These are phyloP conservation scores for Oryza brachyantha DNA, from an alignment of 176 grass and related monocot genomes.

Conservation along the genomic window DNA sequence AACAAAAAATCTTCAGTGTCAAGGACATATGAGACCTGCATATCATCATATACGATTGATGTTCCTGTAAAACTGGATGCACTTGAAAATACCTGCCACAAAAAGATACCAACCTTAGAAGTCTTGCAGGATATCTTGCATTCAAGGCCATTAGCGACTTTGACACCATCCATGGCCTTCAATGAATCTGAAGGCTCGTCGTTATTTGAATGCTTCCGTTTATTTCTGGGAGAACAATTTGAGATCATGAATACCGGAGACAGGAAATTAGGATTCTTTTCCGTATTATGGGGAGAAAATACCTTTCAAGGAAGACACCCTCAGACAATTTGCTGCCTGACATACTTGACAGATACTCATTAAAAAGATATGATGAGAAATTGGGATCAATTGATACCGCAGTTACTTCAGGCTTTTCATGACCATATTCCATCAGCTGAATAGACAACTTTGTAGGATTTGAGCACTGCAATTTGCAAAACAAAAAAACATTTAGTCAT, in stretches of 20 bases:
- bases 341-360: slow-evolving; percentile 60
- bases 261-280: slow-evolving; percentile 3
- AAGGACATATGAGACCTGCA: slow-evolving; percentile 85
- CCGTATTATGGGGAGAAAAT: not conserved
- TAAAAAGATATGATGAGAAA: slow-evolving; percentile 73
- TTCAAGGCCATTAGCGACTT: slow-evolving; percentile 83
- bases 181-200: slow-evolving; percentile 53
- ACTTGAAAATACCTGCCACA: not conserved
- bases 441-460: slow-evolving; percentile 70
- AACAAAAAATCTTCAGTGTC: slow-evolving; percentile 95
- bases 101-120: slow-evolving; percentile 56
- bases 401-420: slow-evolving; percentile 92
- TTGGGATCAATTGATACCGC: slow-evolving; percentile 98
- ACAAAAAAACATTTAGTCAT: slow-evolving; percentile 31
- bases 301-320: slow-evolving; percentile 82
- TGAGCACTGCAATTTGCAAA: slow-evolving; percentile 53
- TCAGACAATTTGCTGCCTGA: slow-evolving; percentile 49
- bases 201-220: slow-evolving; percentile 53
- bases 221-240: slow-evolving; percentile 58
- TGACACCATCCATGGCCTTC: slow-evolving; percentile 62
- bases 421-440: slow-evolving; percentile 92
- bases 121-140: slow-evolving; percentile 89
- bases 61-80: not conserved
- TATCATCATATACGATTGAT: not conserved
- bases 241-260: slow-evolving; percentile 1